These are phyloP conservation scores for Hyphopichia pseudoburtonii DNA, from an alignment of 1,139 yeast species.

Conservation along the genomic window DNA sequence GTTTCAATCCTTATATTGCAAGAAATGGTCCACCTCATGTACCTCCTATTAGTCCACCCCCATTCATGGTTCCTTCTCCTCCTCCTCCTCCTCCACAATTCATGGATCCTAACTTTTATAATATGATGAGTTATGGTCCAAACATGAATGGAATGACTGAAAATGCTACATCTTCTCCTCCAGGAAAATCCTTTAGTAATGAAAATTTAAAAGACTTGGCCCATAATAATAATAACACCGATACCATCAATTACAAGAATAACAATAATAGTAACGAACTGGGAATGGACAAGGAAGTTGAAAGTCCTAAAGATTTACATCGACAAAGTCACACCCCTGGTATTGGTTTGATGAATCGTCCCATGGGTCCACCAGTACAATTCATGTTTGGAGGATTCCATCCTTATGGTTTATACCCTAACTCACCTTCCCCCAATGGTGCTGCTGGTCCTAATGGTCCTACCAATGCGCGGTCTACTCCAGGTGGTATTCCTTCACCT, in stretches of 20 bases:
- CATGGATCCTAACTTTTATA: conserved; percentile 39
- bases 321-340: conserved; percentile 29
- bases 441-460: conserved; percentile 9
- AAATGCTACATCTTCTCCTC: neutral
- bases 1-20: conserved; percentile 15
- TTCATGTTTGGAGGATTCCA: conserved; percentile 52
- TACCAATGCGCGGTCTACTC: conserved; percentile 3
- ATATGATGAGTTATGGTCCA: conserved; percentile 25
- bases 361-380: conserved; percentile 25
- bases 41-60: conserved; percentile 38
- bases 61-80: conserved; percentile 38
- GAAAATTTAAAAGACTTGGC: neutral
- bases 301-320: conserved; percentile 2
- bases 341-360: conserved; percentile 42
- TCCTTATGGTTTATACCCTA: conserved; percentile 48
- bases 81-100: conserved; percentile 36
- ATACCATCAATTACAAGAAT: no score
- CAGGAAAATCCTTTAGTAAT: neutral
- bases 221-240: neutral
- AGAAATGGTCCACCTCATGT: conserved; percentile 10
- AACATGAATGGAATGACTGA: neutral
- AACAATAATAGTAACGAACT: no score
- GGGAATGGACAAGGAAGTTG: no score
- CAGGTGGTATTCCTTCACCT: conserved; percentile 9
- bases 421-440: conserved; percentile 20